Conservation (phyloP, 140 eudicot species). For the Erigeron philadelphicus region DNA sequence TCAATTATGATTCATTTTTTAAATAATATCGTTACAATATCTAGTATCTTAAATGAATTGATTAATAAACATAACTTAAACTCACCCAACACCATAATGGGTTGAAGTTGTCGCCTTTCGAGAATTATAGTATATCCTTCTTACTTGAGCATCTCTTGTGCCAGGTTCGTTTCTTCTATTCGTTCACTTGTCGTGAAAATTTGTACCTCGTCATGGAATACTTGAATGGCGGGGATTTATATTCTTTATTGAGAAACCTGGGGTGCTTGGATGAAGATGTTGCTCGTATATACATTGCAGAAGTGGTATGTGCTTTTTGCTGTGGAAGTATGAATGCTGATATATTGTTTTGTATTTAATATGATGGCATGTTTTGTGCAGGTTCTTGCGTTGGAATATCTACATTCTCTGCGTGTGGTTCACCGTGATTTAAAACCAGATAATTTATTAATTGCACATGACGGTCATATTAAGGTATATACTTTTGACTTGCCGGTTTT, state of each 20-base stretch:
- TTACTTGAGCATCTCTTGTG: constrained; percentile 30
- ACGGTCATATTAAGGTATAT: constrained; percentile 93
- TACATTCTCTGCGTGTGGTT: constrained; percentile 88
- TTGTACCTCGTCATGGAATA: constrained; percentile 96
- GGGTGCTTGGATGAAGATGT: constrained; percentile 97
- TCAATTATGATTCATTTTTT: not conserved
- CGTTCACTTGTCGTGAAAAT: constrained; percentile 91
- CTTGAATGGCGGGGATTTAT: constrained; percentile 90
- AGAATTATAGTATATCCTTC: constrained; percentile 1
- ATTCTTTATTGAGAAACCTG: constrained; percentile 79
- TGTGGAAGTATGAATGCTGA: constrained; percentile 8
- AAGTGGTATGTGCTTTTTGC: constrained; percentile 60
- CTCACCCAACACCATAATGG: not conserved
- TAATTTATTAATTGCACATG: constrained; percentile 91
- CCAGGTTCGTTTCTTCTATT: constrained; percentile 93
- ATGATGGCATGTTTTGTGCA: constrained; percentile 30
- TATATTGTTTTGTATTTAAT: constrained; percentile 4
- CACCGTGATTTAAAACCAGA: constrained; percentile 97
- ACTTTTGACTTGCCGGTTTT: constrained; percentile 1
- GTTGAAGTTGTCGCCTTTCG: not conserved
- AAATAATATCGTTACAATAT: not conserved
- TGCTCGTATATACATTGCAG: constrained; percentile 90
- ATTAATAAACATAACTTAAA: not conserved
- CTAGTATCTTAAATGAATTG: not conserved
- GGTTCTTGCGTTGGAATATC: constrained; percentile 97